phyloP scores from a whole-genome alignment of 2,329 filamentous ascomycete species.

The Zelopaecilomyces penicillatus region DNA sequence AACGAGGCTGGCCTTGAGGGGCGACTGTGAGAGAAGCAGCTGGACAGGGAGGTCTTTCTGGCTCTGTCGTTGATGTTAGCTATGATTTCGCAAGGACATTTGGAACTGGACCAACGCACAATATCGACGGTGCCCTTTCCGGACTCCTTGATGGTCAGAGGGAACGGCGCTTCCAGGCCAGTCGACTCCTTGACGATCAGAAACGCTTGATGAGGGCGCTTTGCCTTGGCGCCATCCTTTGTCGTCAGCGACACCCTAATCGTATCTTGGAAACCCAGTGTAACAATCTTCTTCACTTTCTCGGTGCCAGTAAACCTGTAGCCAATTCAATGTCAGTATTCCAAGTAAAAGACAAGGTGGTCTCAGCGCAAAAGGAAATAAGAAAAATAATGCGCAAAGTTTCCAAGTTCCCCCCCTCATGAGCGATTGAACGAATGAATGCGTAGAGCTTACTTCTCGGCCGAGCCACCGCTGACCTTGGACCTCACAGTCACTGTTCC shows the following conservation, averaged over 20 bases:
- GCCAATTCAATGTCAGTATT: not conserved
- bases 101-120: slow-evolving; percentile 45
- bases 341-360: not conserved
- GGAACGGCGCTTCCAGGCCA: slow-evolving; percentile 80
- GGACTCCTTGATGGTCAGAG: slow-evolving; percentile 73
- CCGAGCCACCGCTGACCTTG: slow-evolving; percentile 55
- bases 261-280: slow-evolving; percentile 59
- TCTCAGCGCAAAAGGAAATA: slow-evolving; percentile 11
- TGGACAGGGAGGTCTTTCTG: slow-evolving; percentile 84
- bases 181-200: slow-evolving; percentile 70
- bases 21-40: slow-evolving; percentile 58
- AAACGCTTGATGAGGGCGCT: slow-evolving; percentile 91
- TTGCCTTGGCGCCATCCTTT: slow-evolving; percentile 67
- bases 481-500: slow-evolving; percentile 56
- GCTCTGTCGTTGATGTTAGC: slow-evolving; percentile 45
- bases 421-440: not conserved
- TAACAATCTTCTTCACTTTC: slow-evolving; percentile 54
- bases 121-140: slow-evolving; percentile 81
- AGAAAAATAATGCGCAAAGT: not conserved
- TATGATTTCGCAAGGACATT: not conserved
- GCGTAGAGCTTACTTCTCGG: slow-evolving; percentile 53
- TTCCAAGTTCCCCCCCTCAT: not conserved
- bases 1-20: slow-evolving; percentile 72
- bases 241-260: slow-evolving; percentile 78
- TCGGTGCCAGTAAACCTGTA: slow-evolving; percentile 50